Evolutionary conservation across 176 grass and related monocot genomes (phyloP).

Genomic region (Hsuehochloa calcarea): DNA sequence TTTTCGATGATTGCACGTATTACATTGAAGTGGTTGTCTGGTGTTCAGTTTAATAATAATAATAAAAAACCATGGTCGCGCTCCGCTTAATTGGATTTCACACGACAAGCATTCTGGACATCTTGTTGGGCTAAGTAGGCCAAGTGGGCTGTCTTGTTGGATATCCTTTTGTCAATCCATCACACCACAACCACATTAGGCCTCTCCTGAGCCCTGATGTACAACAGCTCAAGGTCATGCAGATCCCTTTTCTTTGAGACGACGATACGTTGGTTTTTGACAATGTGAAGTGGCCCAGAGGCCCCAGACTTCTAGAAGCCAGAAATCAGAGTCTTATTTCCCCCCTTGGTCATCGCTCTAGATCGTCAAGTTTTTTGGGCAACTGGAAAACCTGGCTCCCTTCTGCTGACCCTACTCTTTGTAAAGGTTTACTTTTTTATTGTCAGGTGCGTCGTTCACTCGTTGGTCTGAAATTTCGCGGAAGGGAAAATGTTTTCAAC

Average conservation of each 20-base stretch:
- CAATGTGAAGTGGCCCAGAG: not conserved
- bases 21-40: too few relatives aligned
- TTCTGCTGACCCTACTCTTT: not conserved
- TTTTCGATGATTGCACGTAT: too few relatives aligned
- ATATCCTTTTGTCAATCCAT: too few relatives aligned
- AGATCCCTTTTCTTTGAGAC: too few relatives aligned
- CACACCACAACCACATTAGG: too few relatives aligned
- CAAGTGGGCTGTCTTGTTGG: not conserved
- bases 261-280: too few relatives aligned
- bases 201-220: too few relatives aligned
- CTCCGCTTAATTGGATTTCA: too few relatives aligned
- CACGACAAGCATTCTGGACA: not conserved
- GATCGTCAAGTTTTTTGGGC: not conserved
- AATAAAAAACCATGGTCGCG: too few relatives aligned
- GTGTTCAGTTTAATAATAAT: too few relatives aligned
- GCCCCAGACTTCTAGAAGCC: not conserved
- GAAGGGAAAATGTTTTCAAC: not conserved
- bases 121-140: not conserved
- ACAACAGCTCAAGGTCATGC: too few relatives aligned
- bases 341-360: constrained; percentile 4
- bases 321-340: constrained; percentile 16
- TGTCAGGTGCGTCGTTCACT: constrained; percentile 11
- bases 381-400: not conserved
- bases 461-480: constrained; percentile 4
- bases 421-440: not conserved